Evolutionary conservation across 441 rosid genomes (phyloP).

Genomic region (Arabidopsis lyrata): DNA sequence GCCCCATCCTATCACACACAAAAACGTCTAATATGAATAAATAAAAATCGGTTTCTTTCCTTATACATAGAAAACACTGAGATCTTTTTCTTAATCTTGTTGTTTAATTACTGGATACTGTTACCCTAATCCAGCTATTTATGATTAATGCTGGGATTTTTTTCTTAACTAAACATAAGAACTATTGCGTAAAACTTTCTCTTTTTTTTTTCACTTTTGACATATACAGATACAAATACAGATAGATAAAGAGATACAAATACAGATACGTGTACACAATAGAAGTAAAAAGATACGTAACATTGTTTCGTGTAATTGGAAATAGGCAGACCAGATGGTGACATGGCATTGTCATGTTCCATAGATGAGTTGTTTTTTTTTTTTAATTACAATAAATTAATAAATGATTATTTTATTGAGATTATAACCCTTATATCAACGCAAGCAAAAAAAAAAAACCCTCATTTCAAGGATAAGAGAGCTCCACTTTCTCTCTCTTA

Average conservation of each 20-base stretch:
- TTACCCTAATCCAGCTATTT: constrained; percentile 24
- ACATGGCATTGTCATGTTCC: constrained; percentile 51
- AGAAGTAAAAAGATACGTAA: constrained; percentile 21
- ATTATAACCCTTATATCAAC: constrained; percentile 55
- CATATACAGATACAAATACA: not conserved
- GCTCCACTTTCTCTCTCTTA: constrained; percentile 55
- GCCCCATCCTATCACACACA: constrained; percentile 37
- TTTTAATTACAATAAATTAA: not conserved
- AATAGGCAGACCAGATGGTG: constrained; percentile 50
- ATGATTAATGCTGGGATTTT: not conserved
- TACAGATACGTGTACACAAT: constrained; percentile 35
- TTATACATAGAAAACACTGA: not conserved
- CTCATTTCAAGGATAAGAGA: constrained; percentile 47
- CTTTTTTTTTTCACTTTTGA: not conserved
- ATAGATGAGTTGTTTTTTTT: constrained; percentile 32
- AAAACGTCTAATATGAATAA: not conserved
- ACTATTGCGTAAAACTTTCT: not conserved
- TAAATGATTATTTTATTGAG: not conserved
- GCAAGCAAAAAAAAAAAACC: constrained; percentile 33
- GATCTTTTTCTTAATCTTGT: constrained; percentile 13
- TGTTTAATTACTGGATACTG: constrained; percentile 26
- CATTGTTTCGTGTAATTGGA: constrained; percentile 36
- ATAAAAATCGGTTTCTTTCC: constrained; percentile 19
- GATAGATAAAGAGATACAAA: not conserved
- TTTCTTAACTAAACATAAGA: not conserved